Conservation (phyloP, 176 grass and related monocot genomes). For the Juncus inflexus region DNA sequence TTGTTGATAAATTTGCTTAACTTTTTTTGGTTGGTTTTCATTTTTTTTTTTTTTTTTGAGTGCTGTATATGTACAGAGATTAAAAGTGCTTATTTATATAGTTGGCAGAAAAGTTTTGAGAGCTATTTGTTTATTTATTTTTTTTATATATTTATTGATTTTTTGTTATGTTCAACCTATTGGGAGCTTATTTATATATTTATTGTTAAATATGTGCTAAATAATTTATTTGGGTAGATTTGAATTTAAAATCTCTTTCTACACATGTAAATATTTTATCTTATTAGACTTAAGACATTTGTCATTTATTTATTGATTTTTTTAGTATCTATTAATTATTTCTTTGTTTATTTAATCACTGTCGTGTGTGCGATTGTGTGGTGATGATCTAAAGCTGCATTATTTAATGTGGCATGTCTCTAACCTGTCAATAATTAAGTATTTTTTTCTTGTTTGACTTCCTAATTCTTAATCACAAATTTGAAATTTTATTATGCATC, state of each 20-base stretch:
- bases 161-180: neutral
- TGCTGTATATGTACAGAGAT: conserved; percentile 12
- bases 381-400: conserved; percentile 7
- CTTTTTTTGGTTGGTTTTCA: conserved; percentile 8
- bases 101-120: conserved; percentile 11
- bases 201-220: neutral
- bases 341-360: neutral
- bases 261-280: too few species aligned
- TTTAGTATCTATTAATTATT: neutral
- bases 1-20: conserved; percentile 23
- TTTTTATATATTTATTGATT: too few species aligned
- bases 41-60: conserved; percentile 6
- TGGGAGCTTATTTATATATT: neutral
- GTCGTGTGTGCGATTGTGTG: neutral
- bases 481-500: too few species aligned
- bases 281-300: too few species aligned
- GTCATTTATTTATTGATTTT: neutral
- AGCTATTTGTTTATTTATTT: neutral
- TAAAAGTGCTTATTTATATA: neutral
- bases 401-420: conserved; percentile 11
- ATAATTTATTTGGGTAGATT: too few species aligned
- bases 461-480: too few species aligned
- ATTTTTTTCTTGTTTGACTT: conserved; percentile 19
- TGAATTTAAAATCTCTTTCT: too few species aligned
- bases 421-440: neutral